Conservation (phyloP, 1,139 yeast genomes). For the Yamadazyma triangularis region DNA sequence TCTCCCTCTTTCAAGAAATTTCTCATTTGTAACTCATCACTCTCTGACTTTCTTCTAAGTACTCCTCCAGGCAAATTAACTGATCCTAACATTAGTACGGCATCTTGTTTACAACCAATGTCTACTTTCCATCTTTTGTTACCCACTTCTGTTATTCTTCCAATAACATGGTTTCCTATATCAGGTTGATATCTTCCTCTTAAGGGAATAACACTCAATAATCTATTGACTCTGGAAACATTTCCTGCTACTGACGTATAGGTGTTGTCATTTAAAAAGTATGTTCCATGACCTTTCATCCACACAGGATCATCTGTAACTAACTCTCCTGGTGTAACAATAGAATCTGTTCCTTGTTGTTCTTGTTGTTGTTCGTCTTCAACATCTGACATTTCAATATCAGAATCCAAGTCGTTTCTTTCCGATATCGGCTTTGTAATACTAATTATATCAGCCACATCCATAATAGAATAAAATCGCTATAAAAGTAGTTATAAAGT, state of each 20-base stretch:
- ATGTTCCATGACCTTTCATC: conserved; percentile 99
- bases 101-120: conserved; percentile 91
- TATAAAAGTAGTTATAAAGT: too few species aligned
- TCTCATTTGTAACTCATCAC: conserved; percentile 96
- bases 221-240: conserved; percentile 78
- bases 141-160: conserved; percentile 92
- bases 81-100: conserved; percentile 87
- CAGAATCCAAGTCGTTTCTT: conserved; percentile 18
- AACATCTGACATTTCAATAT: conserved; percentile 30
- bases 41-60: conserved; percentile 85
- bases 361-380: conserved; percentile 13
- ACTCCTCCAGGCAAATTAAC: conserved; percentile 98
- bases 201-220: conserved; percentile 80
- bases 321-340: conserved; percentile 95
- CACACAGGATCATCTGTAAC: conserved; percentile 93
- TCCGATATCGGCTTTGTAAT: conserved; percentile 29
- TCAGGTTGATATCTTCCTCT: conserved; percentile 88
- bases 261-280: conserved; percentile 64
- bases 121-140: conserved; percentile 96
- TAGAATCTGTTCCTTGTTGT: too few species aligned
- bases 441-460: conserved; percentile 31
- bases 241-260: conserved; percentile 93
- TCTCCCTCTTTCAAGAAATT: conserved; percentile 95
- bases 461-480: conserved; percentile 11
- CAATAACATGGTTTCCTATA: conserved; percentile 94